Base-by-base conservation (phyloP, 306 rosid genomes). In the Malus sieversii region DNA sequence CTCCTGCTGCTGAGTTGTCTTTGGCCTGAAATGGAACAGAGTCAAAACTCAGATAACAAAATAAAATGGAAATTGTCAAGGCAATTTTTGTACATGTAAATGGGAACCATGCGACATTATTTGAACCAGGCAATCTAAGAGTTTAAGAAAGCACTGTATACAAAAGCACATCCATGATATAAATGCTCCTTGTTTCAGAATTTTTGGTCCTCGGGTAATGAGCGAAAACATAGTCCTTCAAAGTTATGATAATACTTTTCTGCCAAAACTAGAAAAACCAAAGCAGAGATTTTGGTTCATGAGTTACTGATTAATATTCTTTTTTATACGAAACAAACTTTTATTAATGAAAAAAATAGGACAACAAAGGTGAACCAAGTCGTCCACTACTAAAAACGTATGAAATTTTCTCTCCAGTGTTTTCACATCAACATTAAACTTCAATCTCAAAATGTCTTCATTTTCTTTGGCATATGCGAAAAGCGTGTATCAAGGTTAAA, bases 11-110 rank as follows among this genome's bases (percentile, higher is more conserved):
- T 1, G 58, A 25, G 48, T 45, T 76, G 64, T 42, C 77, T 9
- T 76, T 78, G 48, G 20, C 67, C 88, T 85, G 76, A 72, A 29
- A 64, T 16, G 18, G 14, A 44, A 68, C 33, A 76, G 8, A 14
- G 52, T 8, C 9, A 42, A 10, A 10, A 58, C 12, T 55, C 4
- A 16, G 66, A 61, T 61, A 3, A 38, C 19, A 66, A 22, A 71
- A 66, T 30, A 4, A 51, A 48, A 9, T 23, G 57, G 65, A 8
- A 40, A 66, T 51, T 23, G 5, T 25, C 13, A 44, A 38, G 67
- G 9, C 53, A 57, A 51, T 2, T 3, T 3, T 22, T 35, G 35
- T 33, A 11, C 45, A 40, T 22, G 23, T 11, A 58, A 35, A 35
- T 0, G 42, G 42, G 44, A 64, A 64, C 44, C 22, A 32, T 30